These are phyloP conservation scores for Candida gorgasii DNA, from an alignment of 805 yeast genomes.

Conservation along the genomic window DNA sequence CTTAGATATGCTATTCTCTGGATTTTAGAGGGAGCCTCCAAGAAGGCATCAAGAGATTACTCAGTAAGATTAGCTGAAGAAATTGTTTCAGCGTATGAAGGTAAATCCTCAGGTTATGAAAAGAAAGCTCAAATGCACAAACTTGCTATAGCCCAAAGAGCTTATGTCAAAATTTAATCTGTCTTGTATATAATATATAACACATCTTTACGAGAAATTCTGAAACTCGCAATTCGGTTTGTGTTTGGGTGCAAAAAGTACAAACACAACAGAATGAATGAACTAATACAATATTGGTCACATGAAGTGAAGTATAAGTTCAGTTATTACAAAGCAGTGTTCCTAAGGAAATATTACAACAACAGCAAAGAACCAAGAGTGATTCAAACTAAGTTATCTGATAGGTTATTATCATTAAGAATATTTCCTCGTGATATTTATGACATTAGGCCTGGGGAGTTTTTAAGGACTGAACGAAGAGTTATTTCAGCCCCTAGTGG, in stretches of 20 bases:
- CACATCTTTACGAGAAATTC: constrained; percentile 2
- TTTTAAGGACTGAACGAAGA: constrained; percentile 18
- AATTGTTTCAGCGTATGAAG: constrained; percentile 71
- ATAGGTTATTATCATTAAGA: constrained; percentile 40
- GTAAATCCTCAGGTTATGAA: constrained; percentile 81
- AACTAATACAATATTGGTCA: constrained; percentile 10
- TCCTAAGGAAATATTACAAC: constrained; percentile 40
- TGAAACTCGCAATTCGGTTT: constrained; percentile 3
- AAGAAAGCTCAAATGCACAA: constrained; percentile 82
- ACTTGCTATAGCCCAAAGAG: constrained; percentile 84
- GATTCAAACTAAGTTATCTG: constrained; percentile 33
- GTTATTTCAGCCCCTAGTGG: constrained; percentile 1
- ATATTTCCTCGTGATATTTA: constrained; percentile 36
- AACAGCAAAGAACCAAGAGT: constrained; percentile 37
- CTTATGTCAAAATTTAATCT: constrained; percentile 55
- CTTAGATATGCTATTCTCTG: constrained; percentile 84
- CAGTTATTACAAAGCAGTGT: constrained; percentile 34
- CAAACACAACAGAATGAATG: constrained; percentile 3
- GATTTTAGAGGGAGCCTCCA: constrained; percentile 83
- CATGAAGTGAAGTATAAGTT: constrained; percentile 33
- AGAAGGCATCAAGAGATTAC: constrained; percentile 76
- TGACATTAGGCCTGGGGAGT: constrained; percentile 31
- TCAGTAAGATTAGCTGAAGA: constrained; percentile 92
- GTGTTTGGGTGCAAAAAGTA: constrained; percentile 10
- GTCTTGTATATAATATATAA: constrained; percentile 15